These are phyloP conservation scores for Penicillium crustosum DNA, from an alignment of 2,329 filamentous ascomycete genomes.

Conservation along the genomic window DNA sequence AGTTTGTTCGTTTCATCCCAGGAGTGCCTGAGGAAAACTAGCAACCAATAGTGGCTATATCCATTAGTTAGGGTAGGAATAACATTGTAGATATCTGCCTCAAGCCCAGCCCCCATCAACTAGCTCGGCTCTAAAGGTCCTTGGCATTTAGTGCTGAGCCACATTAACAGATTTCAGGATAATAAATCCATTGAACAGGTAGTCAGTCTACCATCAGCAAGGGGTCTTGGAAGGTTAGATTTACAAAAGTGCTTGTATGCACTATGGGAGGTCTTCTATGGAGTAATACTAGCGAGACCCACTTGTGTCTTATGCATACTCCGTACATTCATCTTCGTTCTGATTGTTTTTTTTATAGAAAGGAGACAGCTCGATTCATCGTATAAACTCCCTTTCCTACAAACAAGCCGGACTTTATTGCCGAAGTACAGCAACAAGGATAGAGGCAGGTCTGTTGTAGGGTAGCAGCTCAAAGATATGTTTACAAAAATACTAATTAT, in stretches of 20 bases:
- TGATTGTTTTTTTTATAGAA: not conserved
- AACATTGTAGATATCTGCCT: not conserved
- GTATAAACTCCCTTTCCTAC: not conserved
- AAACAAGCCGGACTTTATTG: not conserved
- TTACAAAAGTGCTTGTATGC: not conserved
- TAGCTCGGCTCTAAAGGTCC: not conserved
- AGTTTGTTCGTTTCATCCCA: not conserved
- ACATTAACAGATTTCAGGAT: not conserved
- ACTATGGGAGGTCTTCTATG: not conserved
- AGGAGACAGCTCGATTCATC: not conserved
- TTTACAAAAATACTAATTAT: no score
- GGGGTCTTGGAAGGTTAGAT: not conserved
- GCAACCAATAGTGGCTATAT: not conserved
- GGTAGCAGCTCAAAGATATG: no score
- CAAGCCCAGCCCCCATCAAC: not conserved
- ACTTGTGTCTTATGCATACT: not conserved
- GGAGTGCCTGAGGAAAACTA: not conserved
- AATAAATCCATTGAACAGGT: not conserved
- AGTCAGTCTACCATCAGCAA: not conserved
- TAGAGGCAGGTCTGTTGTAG: no score
- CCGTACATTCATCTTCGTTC: not conserved
- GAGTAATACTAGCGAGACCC: not conserved
- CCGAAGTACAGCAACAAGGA: no score
- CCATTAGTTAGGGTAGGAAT: not conserved
- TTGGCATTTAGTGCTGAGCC: not conserved